Conservation (phyloP, 2,329 filamentous ascomycete species). For the Samsoniella hepiali region DNA sequence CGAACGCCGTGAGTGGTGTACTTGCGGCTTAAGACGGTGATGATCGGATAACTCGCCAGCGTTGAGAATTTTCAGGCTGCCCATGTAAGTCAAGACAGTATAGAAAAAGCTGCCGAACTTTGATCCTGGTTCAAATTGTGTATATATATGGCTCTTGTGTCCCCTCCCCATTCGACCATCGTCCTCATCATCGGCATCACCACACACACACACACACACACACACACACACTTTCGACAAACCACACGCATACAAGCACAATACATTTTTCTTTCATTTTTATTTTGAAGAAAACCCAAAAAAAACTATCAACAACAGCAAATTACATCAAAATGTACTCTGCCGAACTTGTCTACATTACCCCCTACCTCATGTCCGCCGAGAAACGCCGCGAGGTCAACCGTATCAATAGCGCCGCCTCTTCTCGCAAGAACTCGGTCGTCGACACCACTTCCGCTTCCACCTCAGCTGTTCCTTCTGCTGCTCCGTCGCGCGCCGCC, state of each 20-base stretch:
- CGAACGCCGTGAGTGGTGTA: background rate
- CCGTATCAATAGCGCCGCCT: conserved; percentile 16
- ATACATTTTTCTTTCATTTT: background rate
- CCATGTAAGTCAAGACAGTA: too few species aligned
- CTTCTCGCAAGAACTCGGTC: conserved; percentile 17
- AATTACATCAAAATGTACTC: conserved; percentile 11
- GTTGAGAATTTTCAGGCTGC: conserved; percentile 1
- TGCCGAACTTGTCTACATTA: conserved; percentile 18
- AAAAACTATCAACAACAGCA: background rate
- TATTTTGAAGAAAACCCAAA: background rate
- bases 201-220: conserved; percentile 14
- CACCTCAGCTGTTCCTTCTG: background rate
- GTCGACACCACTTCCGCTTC: background rate
- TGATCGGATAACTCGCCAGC: conserved; percentile 1
- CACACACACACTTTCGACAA: background rate
- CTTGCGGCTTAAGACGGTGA: conserved; percentile 17
- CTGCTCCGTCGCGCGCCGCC: conserved; percentile 1
- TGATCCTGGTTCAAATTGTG: background rate
- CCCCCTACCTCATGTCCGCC: conserved; percentile 18
- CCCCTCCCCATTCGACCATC: background rate
- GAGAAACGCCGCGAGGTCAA: conserved; percentile 7
- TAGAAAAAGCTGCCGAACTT: background rate
- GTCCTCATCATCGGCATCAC: conserved; percentile 11
- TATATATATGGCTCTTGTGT: conserved; percentile 11
- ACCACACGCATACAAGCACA: background rate